Conservation (phyloP, 352 stramenopile genomes). For the Elongisporangium undulatum region DNA sequence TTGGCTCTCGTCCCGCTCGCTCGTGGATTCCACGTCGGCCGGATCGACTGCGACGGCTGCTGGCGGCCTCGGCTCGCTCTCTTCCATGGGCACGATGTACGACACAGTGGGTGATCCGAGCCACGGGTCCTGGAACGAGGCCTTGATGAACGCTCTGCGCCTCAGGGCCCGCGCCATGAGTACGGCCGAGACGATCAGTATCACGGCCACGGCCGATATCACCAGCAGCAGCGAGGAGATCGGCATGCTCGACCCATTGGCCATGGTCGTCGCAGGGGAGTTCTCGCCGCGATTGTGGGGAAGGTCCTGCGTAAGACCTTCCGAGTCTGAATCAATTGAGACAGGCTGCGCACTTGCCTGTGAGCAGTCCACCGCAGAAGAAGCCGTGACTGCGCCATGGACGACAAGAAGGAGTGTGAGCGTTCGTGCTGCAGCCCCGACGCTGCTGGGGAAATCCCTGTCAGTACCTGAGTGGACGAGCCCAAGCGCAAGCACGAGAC, state of each 20-base stretch:
- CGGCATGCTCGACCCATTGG: background rate
- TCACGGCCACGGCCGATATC: background rate
- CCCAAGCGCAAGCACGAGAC: background rate
- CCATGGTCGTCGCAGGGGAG: background rate
- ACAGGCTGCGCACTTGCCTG: background rate
- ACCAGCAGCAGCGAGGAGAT: background rate
- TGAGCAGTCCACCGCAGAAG: background rate
- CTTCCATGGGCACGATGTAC: background rate
- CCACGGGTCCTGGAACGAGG: background rate
- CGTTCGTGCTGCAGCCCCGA: background rate
- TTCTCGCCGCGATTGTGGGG: background rate
- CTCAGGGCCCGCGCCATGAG: background rate
- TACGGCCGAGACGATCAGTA: background rate
- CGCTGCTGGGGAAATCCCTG: background rate
- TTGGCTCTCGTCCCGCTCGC: background rate
- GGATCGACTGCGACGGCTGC: background rate
- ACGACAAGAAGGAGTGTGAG: too few relatives aligned
- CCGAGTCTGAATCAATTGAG: background rate
- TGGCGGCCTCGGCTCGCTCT: background rate
- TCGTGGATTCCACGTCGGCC: background rate
- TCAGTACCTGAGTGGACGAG: background rate
- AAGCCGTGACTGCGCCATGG: background rate
- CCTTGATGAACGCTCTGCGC: background rate
- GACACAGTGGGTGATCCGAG: background rate
- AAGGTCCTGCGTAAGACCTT: background rate